Evolutionary conservation across 2,329 filamentous ascomycete species (phyloP).

Genomic region (Phaeosphaeriaceae sp.): DNA sequence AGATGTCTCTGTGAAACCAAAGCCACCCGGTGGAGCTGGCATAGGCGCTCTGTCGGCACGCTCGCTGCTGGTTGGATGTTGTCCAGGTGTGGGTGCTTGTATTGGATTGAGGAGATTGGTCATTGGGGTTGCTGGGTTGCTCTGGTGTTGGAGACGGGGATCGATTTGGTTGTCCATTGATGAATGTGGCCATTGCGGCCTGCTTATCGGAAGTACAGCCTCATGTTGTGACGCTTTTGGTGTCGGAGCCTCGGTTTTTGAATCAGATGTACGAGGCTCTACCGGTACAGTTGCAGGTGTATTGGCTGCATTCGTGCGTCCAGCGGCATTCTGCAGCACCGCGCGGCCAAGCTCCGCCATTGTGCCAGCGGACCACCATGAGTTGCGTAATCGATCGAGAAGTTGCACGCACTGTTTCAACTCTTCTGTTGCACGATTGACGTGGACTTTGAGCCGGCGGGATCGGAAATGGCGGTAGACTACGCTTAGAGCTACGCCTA

Average conservation of each 20-base stretch:
- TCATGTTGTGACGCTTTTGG: constrained; percentile 22
- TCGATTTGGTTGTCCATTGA: constrained; percentile 39
- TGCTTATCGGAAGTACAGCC: constrained; percentile 14
- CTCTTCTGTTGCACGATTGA: constrained; percentile 55
- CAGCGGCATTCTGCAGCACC: constrained; percentile 49
- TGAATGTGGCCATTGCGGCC: constrained; percentile 25
- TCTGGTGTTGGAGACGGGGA: constrained; percentile 39
- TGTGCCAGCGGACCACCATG: constrained; percentile 56
- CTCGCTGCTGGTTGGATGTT: constrained; percentile 49
- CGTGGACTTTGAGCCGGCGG: constrained; percentile 56
- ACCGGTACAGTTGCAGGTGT: constrained; percentile 35
- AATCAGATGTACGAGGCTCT: constrained; percentile 24
- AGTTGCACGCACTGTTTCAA: constrained; percentile 53
- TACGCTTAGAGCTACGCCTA: constrained; percentile 62
- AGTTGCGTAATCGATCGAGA: constrained; percentile 52
- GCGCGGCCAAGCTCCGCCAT: constrained; percentile 53
- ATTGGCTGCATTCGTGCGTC: constrained; percentile 43
- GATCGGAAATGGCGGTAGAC: constrained; percentile 64
- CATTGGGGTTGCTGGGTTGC: constrained; percentile 35
- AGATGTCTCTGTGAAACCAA: constrained; percentile 43
- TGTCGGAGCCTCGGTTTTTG: constrained; percentile 28
- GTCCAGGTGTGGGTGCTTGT: constrained; percentile 36
- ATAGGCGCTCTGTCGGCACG: constrained; percentile 36
- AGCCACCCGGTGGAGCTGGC: constrained; percentile 22
- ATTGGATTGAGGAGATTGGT: constrained; percentile 39